phyloP scores from a whole-genome alignment of 2,329 filamentous ascomycete genomes.

The Trichocomaceae sp. region DNA sequence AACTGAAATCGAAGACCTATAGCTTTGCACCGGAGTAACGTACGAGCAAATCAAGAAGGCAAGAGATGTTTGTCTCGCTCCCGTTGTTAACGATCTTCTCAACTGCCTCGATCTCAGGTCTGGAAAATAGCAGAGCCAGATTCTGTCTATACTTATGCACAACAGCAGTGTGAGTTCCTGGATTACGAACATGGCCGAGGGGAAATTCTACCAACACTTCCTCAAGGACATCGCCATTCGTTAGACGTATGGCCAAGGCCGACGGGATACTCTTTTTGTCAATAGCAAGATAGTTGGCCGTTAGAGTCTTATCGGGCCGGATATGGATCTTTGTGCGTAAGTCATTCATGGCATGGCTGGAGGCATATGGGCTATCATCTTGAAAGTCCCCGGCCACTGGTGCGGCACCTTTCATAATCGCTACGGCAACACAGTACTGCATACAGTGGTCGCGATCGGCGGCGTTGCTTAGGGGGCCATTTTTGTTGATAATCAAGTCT shows the following conservation, averaged over 20 bases:
- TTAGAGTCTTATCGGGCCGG: conserved; percentile 10
- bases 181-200: conserved; percentile 17
- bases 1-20: too few species aligned
- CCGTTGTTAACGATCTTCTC: conserved; percentile 6
- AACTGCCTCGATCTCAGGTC: conserved; percentile 4
- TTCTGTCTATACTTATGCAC: conserved; percentile 20
- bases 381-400: conserved; percentile 18
- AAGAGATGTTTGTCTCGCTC: background rate
- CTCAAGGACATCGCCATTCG: conserved; percentile 16
- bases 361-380: conserved; percentile 15
- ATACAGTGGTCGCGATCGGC: conserved; percentile 26
- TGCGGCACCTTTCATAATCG: conserved; percentile 19
- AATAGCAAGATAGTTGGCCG: conserved; percentile 20
- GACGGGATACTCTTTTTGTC: conserved; percentile 15
- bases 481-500: conserved; percentile 24
- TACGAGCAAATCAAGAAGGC: conserved; percentile 1
- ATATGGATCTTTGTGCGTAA: background rate
- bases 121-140: conserved; percentile 12
- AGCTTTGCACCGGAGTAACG: background rate
- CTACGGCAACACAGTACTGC: conserved; percentile 23
- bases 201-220: conserved; percentile 32
- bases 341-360: too few species aligned
- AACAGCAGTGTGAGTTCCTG: conserved; percentile 17
- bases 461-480: conserved; percentile 16
- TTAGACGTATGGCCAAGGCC: conserved; percentile 18